Evolutionary conservation across 345 rosid genomes (phyloP).

Genomic region (Eucalyptus fibrosa): DNA sequence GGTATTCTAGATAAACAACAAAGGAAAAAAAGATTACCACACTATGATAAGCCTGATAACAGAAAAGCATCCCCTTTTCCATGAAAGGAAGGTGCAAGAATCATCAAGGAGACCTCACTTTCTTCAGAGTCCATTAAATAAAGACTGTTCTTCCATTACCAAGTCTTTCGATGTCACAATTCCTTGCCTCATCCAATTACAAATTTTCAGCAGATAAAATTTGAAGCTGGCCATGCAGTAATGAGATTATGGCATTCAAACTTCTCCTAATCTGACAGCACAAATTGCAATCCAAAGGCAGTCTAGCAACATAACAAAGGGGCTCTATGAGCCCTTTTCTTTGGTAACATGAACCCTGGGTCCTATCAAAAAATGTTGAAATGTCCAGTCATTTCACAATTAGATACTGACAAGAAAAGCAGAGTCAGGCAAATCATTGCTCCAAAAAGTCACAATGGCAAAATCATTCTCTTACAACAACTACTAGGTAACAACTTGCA

Average conservation of each 20-base stretch:
- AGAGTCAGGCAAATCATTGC: not conserved
- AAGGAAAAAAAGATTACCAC: not conserved
- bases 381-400: not conserved
- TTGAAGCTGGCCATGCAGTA: not conserved
- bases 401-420: not conserved
- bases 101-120: not conserved
- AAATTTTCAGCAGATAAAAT: not conserved
- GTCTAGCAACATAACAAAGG: not conserved
- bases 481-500: not conserved
- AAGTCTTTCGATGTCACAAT: not conserved
- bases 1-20: slow-evolving; percentile 9
- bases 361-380: not conserved
- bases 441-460: not conserved
- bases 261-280: not conserved
- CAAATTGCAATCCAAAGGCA: not conserved
- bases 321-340: not conserved
- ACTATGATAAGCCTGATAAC: not conserved
- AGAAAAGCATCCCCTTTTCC: not conserved
- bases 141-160: not conserved
- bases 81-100: not conserved
- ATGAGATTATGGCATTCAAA: not conserved
- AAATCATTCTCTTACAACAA: not conserved
- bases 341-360: not conserved
- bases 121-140: not conserved
- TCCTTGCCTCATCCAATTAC: not conserved